Evolutionary conservation across 768 basidiomycete species (phyloP), one percentile per base, ranked within the genome.

Genomic region (Panellus pusillus): DNA sequence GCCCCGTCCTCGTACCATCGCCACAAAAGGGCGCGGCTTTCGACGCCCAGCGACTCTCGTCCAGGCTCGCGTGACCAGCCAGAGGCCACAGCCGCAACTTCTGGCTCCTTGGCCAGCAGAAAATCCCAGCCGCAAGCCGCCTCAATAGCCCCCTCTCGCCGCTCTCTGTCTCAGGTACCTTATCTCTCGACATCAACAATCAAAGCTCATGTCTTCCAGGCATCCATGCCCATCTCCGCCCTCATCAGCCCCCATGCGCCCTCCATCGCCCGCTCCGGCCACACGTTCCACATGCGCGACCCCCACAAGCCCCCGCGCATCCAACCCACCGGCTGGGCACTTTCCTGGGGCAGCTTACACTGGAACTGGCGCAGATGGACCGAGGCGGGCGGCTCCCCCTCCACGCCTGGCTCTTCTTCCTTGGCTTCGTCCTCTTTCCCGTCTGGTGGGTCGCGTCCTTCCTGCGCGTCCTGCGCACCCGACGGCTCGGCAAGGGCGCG

Each of bases 321-420:
- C 1, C 64, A 69, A 18, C 66, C 72, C 14, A 79, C 79, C 2
- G 67, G 69, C 4, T 80, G 77, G 80, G 47, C 65, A 3, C 70
- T 78, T 38, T 70, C 66, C 42, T 63, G 71, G 27, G 65, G 69
- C 18, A 65, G 65, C 1, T 63, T 66, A 41, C 76, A 78, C 28
- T 70, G 76, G 52, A 66, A 47, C 14, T 57, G 55, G 59, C 59
- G 59, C 17, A 35, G 52, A 15, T 64, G 57, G 57, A 55, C 55
- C 15, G 63, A 61, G 47, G 50, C 55, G 8, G 63, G 63, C 20
- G 63, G 63, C 32, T 61, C 60, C 49, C 81, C 2, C 49, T 74
- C 15, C 80, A 81, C 38, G 80, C 78, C 7, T 82, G 81, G 81
- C 69, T 73, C 17, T 82, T 82, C 65, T 81, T 79, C 60, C 36